These are phyloP conservation scores for Nasturtium officinale DNA, from an alignment of 345 rosid species.

Conservation along the genomic window DNA sequence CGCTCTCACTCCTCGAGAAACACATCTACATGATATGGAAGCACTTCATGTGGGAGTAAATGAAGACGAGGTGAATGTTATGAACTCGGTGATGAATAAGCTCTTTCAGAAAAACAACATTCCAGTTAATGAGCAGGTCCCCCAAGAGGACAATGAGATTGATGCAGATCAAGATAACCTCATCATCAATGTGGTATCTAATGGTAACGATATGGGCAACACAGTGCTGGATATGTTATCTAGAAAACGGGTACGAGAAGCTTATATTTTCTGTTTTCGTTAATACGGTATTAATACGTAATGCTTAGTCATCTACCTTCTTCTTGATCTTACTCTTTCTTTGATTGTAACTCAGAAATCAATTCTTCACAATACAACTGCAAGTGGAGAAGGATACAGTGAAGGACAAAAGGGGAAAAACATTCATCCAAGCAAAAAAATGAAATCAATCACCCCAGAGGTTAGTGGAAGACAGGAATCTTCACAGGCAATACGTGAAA, in stretches of 20 bases:
- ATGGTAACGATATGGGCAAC: constrained; percentile 31
- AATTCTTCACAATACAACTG: constrained; percentile 27
- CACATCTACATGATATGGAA: constrained; percentile 41
- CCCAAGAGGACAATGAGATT: constrained; percentile 40
- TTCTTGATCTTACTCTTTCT: constrained; percentile 21
- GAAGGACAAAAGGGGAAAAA: constrained; percentile 36
- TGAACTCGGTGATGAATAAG: constrained; percentile 76
- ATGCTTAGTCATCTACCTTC: not conserved
- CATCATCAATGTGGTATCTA: constrained; percentile 54
- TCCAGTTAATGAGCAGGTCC: constrained; percentile 15
- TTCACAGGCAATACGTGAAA: constrained; percentile 35
- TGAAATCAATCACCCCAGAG: constrained; percentile 34
- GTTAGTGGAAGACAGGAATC: constrained; percentile 44
- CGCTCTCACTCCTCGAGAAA: constrained; percentile 36
- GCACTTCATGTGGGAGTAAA: constrained; percentile 47
- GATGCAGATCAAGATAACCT: constrained; percentile 51
- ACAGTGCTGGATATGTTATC: constrained; percentile 32
- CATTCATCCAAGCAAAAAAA: constrained; percentile 46
- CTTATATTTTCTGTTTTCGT: not conserved
- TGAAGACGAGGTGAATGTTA: constrained; percentile 64
- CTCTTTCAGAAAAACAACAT: constrained; percentile 57
- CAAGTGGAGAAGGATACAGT: constrained; percentile 39
- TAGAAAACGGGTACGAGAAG: constrained; percentile 47
- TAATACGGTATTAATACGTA: too few species aligned
- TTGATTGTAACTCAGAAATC: constrained; percentile 50